A percentile compares a stretch with the other conserved stretches of the same genome.
Evolutionary conservation across 2,329 filamentous ascomycete species (phyloP).

Genomic region (Arthrobotrys sphaeroides): DNA sequence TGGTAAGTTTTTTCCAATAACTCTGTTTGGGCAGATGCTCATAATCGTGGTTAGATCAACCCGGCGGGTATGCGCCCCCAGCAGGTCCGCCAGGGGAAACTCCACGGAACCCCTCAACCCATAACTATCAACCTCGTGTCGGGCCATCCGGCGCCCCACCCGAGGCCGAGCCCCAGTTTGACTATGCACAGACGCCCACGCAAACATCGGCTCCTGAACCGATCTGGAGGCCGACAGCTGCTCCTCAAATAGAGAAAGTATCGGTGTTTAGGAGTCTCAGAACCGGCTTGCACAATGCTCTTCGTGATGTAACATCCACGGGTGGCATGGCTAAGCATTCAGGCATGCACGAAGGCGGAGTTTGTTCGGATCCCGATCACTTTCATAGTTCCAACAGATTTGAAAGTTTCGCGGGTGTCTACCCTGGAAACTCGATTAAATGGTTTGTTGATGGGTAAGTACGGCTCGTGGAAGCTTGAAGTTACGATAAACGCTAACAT

Average conservation of each 20-base stretch:
- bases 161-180: slow-evolving; percentile 39
- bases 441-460: slow-evolving; percentile 86
- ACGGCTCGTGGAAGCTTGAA: slow-evolving; percentile 65
- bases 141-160: slow-evolving; percentile 46
- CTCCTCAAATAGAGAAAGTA: slow-evolving; percentile 27
- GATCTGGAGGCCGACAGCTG: slow-evolving; percentile 45
- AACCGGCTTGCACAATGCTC: slow-evolving; percentile 28
- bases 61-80: slow-evolving; percentile 22
- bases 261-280: slow-evolving; percentile 43
- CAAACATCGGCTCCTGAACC: slow-evolving; percentile 4
- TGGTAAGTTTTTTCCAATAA: not conserved
- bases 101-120: slow-evolving; percentile 44
- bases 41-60: slow-evolving; percentile 17
- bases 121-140: slow-evolving; percentile 34
- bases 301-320: slow-evolving; percentile 33
- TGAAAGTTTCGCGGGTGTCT: slow-evolving; percentile 76
- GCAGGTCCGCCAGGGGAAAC: slow-evolving; percentile 10
- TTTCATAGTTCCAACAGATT: slow-evolving; percentile 64
- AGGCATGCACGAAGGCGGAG: slow-evolving; percentile 62
- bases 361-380: slow-evolving; percentile 40
- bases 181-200: not conserved
- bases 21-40: not conserved
- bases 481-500: not conserved
- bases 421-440: slow-evolving; percentile 77
- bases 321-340: slow-evolving; percentile 58